Evolutionary conservation across 352 stramenopile species (phyloP), one percentile per base, ranked within the genome.

Genomic region (Pythium sp.): DNA sequence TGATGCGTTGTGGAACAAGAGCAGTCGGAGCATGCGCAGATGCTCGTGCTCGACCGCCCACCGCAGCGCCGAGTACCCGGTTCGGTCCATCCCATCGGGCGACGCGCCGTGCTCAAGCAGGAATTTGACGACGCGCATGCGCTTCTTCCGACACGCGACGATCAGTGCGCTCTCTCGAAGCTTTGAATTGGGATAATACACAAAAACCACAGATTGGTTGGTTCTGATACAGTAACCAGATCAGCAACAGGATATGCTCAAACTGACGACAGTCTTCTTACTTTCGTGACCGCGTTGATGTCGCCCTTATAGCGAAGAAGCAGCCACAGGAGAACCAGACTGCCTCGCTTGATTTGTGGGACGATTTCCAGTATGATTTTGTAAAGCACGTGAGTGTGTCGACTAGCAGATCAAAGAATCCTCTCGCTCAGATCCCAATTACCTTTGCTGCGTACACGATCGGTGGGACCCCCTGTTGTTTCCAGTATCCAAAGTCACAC

Each of bases 391-490:
- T 46, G 38, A 46, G 38, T 4, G 28, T 32, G 28, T 32, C 28
- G 5, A 32, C 2, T 32, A 32, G 28, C 2, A 32, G 2, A 32
- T 32, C 28, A 32, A 4, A 5, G 28, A 5, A 32, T 32, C n/a
- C n/a, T 32, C 5, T 32, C 5, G 28, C 28, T 32, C 28, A 32
- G 5, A 32, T 46, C 28, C 28, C 14, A 46, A 18, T 46, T 46
- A 87, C 79, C 70, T 84, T 88, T 18, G 74, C 82, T 15, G 82
- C 80, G 41, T 91, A 89, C 20, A 91, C 64, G 38, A 91, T 87
- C 38, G 79, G 76, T 4, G 80, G 81, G 0, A 85, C 70, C 0
- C 80, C 82, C 79, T 87, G 58, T 2, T n/a, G 15, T 46, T 46
- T 20, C 15, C 11, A 46, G 38, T 15, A 46, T 12, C 30, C 30